Evolutionary conservation across 352 stramenopile species (phyloP), one percentile per base, ranked within the genome.

Genomic region (Phytopythium aichiense): DNA sequence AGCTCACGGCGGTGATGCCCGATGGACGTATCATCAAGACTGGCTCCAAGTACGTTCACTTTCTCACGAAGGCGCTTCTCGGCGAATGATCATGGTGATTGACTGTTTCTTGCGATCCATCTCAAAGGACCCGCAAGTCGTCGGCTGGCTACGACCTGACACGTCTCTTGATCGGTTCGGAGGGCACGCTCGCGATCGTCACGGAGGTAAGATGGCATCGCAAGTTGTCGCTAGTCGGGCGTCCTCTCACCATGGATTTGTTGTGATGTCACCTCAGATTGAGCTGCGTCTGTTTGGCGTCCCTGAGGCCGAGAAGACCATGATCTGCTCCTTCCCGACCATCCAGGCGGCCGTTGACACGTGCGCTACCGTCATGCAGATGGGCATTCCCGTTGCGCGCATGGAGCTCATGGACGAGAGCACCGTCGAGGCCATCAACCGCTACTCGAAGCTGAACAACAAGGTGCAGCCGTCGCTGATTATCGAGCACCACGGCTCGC

Each of bases 111-210:
- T n/a, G 28, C n/a, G 60, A 25, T 45, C 0, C 65, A 56, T 25
- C 51, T 13, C 18, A 0, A n/a, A 89, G 88, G n/a, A 90, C 95
- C 11, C 79, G 95, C 40, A 99, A 99, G 76, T 97, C 87, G 15
- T 97, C 92, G 23, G 96, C 97, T 7, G 97, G 97, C 2, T 99
- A 99, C 74, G 95, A 99, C 70, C 80, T 99, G 42, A 95, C 92
- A 2, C 79, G 83, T 13, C 75, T 99, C n/a, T 70, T 99, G 23
- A 95, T 97, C 61, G 96, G 96, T 12, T 97, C 87, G 11, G 97
- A 99, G 72, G 95, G 96, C 31, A 98, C 94, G 22, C 77, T 98
- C 5, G 96, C 81, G 8, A 78, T 99, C n/a, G 85, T 99, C n/a
- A 99, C 96, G 1, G 88, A 98, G 71, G 75, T 86, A 56, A 23